A percentile compares a stretch with the other conserved stretches of the same genome.
These are phyloP conservation scores for Polysphondylium violaceum DNA, from an alignment of 78 protist genomes.

Conservation along the genomic window DNA sequence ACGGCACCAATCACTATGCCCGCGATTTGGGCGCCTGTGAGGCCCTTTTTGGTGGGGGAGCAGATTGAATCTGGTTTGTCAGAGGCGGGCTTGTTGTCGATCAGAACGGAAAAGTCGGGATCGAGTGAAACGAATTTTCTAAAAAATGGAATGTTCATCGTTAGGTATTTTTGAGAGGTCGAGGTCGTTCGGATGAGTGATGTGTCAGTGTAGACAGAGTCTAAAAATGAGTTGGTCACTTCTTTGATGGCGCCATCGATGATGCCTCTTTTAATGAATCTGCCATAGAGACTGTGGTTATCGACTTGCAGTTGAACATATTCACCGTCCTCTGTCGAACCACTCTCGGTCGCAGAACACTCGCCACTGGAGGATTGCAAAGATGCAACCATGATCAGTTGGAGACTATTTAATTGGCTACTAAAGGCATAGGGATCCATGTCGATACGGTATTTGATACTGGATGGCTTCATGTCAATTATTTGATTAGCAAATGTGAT, in stretches of 20 bases:
- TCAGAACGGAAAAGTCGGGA: slow-evolving; percentile 6
- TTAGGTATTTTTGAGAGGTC: slow-evolving; percentile 1
- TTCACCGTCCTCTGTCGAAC: not conserved
- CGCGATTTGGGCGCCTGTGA: not conserved
- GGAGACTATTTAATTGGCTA: not conserved
- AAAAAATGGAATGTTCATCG: slow-evolving; percentile 25
- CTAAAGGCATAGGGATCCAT: not conserved
- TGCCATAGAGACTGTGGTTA: not conserved
- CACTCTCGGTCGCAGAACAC: slow-evolving; percentile 9
- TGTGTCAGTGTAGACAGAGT: not conserved
- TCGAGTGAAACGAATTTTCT: not conserved
- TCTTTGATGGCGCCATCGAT: slow-evolving; percentile 3
- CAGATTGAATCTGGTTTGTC: slow-evolving; percentile 16
- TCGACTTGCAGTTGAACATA: slow-evolving; percentile 5
- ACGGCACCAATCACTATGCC: slow-evolving; percentile 19
- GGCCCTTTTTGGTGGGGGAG: not conserved
- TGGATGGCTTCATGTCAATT: not conserved
- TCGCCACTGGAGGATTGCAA: not conserved
- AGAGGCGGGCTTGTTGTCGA: not conserved
- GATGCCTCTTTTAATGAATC: slow-evolving; percentile 30
- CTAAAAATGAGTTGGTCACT: not conserved
- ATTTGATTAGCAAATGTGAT: not conserved
- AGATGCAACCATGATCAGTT: slow-evolving; percentile 5
- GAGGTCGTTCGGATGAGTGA: no score
- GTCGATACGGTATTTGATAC: slow-evolving; percentile 21